Base-by-base conservation (phyloP, 371 early-diverging fungal genomes). In the Paraphysoderma sedebokerense region DNA sequence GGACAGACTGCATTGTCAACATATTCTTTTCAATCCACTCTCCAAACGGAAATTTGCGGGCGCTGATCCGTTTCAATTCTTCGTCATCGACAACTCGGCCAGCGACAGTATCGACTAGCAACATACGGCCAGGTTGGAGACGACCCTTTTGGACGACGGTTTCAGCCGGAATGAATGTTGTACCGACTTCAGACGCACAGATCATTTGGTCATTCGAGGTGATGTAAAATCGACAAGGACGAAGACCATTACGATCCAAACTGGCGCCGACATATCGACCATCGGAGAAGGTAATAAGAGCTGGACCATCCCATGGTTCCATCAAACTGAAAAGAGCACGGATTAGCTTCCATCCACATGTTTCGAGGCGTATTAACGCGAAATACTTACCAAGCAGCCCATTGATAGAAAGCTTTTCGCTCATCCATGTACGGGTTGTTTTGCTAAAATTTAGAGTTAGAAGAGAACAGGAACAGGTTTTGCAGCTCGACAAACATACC, bases 301-400 rank as follows among this genome's bases (percentile, higher is more conserved):
- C 97, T 6, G 97, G 97, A 26, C 97, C 97, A 62, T 96, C 97
- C 85, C 92, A 96, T 22, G 92, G 87, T 60, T 96, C 97, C 93
- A 93, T 96, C 33, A 93, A 61, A 58, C 82, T 82, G 27, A 89
- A 84, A n/a, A n/a, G n/a, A n/a, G n/a, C n/a, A n/a, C n/a, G n/a
- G n/a, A n/a, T n/a, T n/a, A n/a, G n/a, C 42, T 90, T 90, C 92
- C 92, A 93, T n/a, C 8, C 24, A 30, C n/a, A 27, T 3, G 41
- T 11, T n/a, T n/a, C n/a, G n/a, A n/a, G n/a, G n/a, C n/a, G n/a
- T n/a, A n/a, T n/a, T n/a, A n/a, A n/a, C n/a, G n/a, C n/a, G n/a
- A n/a, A n/a, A n/a, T n/a, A n/a, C n/a, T n/a, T n/a, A n/a, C n/a
- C n/a, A n/a, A n/a, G n/a, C n/a, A n/a, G 85, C 77, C 26, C 77